Evolutionary conservation across 140 eudicot genomes (phyloP), one percentile per base, ranked within the genome.

Genomic region (Senecio squalidus): DNA sequence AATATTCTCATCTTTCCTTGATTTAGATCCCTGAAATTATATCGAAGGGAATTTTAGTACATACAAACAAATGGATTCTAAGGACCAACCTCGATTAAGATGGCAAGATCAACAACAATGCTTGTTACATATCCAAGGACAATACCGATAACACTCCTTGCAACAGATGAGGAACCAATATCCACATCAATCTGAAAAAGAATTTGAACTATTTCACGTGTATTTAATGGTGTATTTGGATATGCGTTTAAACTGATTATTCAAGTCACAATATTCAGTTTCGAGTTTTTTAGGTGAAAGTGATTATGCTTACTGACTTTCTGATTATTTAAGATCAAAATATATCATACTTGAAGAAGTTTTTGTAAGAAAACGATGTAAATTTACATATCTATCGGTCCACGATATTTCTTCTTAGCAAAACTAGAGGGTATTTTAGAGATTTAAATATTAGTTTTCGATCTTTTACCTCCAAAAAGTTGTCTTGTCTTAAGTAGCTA

Each of bases 101-200:
- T 77, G 41, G 96, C 99, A 69, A 93, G 99, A 69, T 93, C 99
- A 60, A 93, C 99, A 45, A 93, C 94, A 5, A 93, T 55, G 92
- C 94, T 93, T 21, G 99, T 93, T 39, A 93, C 95, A 50, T 93
- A 93, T 70, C 99, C 99, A 60, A 93, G 96, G 64, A 93, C 99
- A 20, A 93, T 84, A 44, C 99, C 89, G 8, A 93, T 80, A 44
- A 93, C 95, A 67, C 95, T 76, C 77, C 85, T 80, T 27, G 99
- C 99, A 38, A 93, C 99, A 0, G 99, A 82, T 41, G 99, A 93
- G 24, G 99, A 93, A 28, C 96, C 99, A 58, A 93, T 88, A 63
- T 93, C 99, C 45, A 93, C 96, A 82, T 88, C 99, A 78, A 93
- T 78, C 99, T 93, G 95, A 78, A 76, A 48, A 20, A 38, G n/a